phyloP scores from a whole-genome alignment of 441 rosid species.

The Flueggea neowawraea region DNA sequence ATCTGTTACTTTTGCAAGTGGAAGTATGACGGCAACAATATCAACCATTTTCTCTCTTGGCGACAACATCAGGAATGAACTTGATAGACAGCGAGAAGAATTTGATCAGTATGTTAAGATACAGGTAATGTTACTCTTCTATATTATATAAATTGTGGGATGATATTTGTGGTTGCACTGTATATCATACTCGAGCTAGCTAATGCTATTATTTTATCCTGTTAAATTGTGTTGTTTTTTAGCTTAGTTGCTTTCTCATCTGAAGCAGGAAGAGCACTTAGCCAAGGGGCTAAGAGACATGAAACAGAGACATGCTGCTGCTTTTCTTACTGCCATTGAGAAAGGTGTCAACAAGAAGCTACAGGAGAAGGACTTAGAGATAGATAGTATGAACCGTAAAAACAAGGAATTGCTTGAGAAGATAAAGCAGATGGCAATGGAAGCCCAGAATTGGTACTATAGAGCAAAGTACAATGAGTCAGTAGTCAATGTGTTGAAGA shows the following conservation, averaged over 20 bases:
- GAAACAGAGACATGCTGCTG: constrained; percentile 61
- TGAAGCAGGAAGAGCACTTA: constrained; percentile 56
- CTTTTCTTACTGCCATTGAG: constrained; percentile 62
- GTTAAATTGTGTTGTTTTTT: neutral
- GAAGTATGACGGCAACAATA: constrained; percentile 51
- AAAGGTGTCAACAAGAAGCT: constrained; percentile 64
- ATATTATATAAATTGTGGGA: neutral
- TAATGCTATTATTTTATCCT: neutral
- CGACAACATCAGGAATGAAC: constrained; percentile 49
- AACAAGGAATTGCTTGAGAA: constrained; percentile 66
- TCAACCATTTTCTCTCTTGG: constrained; percentile 57
- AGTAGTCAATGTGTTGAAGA: constrained; percentile 54
- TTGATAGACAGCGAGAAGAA: constrained; percentile 66
- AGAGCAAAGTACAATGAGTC: constrained; percentile 76
- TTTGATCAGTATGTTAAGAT: constrained; percentile 58
- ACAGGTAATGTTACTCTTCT: constrained; percentile 41
- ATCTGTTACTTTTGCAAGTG: constrained; percentile 70
- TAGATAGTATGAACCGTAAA: constrained; percentile 62
- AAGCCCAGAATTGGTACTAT: constrained; percentile 78
- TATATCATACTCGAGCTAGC: neutral
- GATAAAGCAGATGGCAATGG: constrained; percentile 55
- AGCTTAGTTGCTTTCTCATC: neutral
- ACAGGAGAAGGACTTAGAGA: constrained; percentile 65
- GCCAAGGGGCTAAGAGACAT: constrained; percentile 64
- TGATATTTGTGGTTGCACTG: neutral